Conservation (phyloP, 2,329 filamentous ascomycete species). For the Phialemonium atrogriseum region DNA sequence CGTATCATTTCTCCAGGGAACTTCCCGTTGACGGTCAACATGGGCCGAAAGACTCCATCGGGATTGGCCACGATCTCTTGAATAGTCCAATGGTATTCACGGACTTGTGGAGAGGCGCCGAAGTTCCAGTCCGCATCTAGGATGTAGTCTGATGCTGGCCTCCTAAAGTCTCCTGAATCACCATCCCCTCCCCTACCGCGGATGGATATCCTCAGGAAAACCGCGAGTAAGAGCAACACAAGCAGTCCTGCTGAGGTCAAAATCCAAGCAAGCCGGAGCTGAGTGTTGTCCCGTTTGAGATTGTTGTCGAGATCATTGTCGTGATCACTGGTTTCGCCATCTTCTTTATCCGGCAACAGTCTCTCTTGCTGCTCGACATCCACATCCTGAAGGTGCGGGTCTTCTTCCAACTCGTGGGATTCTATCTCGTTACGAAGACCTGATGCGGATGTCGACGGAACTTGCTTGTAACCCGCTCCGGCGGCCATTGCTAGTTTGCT, state of each 20-base stretch:
- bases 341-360: constrained; percentile 6
- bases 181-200: background rate
- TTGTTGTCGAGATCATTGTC: too few species aligned
- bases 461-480: constrained; percentile 8
- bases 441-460: constrained; percentile 10
- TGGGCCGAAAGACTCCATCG: constrained; percentile 46
- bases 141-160: constrained; percentile 40
- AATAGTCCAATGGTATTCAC: constrained; percentile 55
- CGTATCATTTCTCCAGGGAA: constrained; percentile 69
- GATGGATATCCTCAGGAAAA: background rate
- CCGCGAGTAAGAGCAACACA: too few species aligned
- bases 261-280: too few species aligned
- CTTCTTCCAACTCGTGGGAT: constrained; percentile 5
- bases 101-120: constrained; percentile 34
- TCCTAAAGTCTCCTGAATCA: constrained; percentile 9
- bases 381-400: constrained; percentile 1
- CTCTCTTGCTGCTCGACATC: constrained; percentile 10
- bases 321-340: too few species aligned
- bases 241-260: too few species aligned
- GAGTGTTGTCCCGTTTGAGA: too few species aligned
- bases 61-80: constrained; percentile 50
- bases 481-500: background rate
- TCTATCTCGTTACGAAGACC: constrained; percentile 4
- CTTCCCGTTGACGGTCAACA: constrained; percentile 66
- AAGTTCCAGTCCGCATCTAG: constrained; percentile 50